These are phyloP conservation scores for Sarcomyxa edulis DNA, from an alignment of 768 basidiomycete species.

Conservation along the genomic window DNA sequence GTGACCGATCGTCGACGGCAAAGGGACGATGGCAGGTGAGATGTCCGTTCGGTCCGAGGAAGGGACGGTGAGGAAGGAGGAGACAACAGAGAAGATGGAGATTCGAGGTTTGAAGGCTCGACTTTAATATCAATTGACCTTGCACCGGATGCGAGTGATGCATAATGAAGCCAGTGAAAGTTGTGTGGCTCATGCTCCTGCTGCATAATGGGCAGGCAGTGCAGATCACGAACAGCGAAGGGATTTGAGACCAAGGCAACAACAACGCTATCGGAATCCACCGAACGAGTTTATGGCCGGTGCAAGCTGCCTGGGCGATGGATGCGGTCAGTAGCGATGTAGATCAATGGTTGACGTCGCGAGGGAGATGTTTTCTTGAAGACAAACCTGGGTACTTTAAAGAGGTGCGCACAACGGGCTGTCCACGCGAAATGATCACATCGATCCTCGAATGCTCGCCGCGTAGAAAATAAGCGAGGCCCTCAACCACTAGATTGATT, in stretches of 20 bases:
- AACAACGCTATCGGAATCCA: slow-evolving; percentile 3
- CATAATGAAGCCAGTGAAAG: slow-evolving; percentile 29
- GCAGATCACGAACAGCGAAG: slow-evolving; percentile 20
- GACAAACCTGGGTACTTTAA: too few relatives aligned
- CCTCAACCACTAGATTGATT: too few relatives aligned
- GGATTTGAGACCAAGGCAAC: slow-evolving; percentile 13
- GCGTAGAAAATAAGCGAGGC: too few relatives aligned
- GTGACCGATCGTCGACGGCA: slow-evolving; percentile 25
- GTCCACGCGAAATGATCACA: too few relatives aligned
- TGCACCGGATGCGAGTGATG: slow-evolving; percentile 15
- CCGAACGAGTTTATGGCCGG: neutral
- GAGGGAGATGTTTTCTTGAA: too few relatives aligned
- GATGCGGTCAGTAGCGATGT: slow-evolving; percentile 8
- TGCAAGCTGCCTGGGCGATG: slow-evolving; percentile 18
- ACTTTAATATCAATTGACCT: slow-evolving; percentile 38
- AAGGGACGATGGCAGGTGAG: slow-evolving; percentile 20
- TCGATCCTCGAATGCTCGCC: too few relatives aligned
- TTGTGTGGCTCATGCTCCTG: slow-evolving; percentile 14
- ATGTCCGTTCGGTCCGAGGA: slow-evolving; percentile 4
- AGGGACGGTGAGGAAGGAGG: slow-evolving; percentile 18
- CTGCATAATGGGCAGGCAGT: too few relatives aligned
- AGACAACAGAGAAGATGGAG: slow-evolving; percentile 29
- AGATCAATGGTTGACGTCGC: slow-evolving; percentile 12
- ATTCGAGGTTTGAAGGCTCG: slow-evolving; percentile 27
- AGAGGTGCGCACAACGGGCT: too few relatives aligned